Base-by-base conservation (phyloP, 148 eudicot genomes). In the Simmondsia chinensis region DNA sequence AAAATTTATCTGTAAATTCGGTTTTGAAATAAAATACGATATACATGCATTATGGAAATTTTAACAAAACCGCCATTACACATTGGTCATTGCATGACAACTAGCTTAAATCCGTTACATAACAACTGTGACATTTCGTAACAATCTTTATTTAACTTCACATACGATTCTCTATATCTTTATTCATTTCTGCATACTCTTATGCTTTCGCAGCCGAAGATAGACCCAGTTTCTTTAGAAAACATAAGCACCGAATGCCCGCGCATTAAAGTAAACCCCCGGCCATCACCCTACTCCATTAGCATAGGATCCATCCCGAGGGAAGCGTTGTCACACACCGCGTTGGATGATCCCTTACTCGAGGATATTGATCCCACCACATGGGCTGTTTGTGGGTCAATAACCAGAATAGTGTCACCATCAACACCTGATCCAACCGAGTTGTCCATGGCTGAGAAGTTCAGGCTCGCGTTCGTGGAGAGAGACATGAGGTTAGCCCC, bases 401-500 rank as follows among this genome's bases (percentile, higher is more conserved):
- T 49, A 16, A 31, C 60, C 13, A 61, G 45, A 34, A 15, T 46
- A 7, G 17, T 56, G 11, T 15, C 54, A 42, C 30, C 51, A 10
- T 24, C 71, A 5, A 43, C 33, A 24, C 50, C 59, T 28, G 49
- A 20, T 33, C 37, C 70, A 0, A 26, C 15, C 0, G 85, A 72
- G 36, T 34, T 74, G 39, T 60, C 97, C 6, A 48, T 76, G 27
- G 97, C 95, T 12, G 97, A 91, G 54, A 91, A 79, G 48, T 91
- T 77, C 35, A 74, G 85, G 54, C 79, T 82, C 30, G 93, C 93
- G 9, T 82, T 76, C 57, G 65, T 47, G 34, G 97, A 91, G 63
- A 74, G 97, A 68, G 97, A 91, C 64, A 74, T 56, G 39, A 75
- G 84, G 48, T 33, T 85, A 17, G 97, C 97, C 1, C 95, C 97